Base-by-base conservation (phyloP, 2,329 filamentous ascomycete genomes). In the Byssothecium circinans region DNA sequence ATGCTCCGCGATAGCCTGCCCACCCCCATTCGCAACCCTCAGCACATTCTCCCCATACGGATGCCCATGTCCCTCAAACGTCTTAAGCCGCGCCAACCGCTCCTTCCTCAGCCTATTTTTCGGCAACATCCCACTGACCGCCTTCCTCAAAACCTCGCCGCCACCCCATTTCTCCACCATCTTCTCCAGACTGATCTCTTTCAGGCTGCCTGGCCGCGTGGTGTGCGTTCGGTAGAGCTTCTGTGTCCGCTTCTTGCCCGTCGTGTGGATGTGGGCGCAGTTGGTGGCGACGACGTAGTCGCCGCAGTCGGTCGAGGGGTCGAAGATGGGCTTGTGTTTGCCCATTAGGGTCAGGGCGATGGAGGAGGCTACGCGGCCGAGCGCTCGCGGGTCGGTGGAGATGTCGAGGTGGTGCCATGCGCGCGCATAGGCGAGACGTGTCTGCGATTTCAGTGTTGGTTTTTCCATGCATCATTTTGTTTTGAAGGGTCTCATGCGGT, bases 291-390 rank as follows among this genome's bases (percentile, higher is more conserved):
- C 92, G 11, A 99, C 91, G 74, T 99, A 99, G 83, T 99, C 94
- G 61, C 94, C 94, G 80, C 94, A 97, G 80, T 99, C 94, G 52
- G 91, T 96, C 18, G 91, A 96, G 1, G 94, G 94, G 75, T 97
- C 89, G 77, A 85, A 99, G 73, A 94, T 96, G 18, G 94, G 94
- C 77, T 99, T 99, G 81, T 99, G 88, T 80, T 99, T 99, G 76
- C 94, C 94, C 91, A 97, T 96, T 43, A 96, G 84, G 51, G 89
- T 80, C 44, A 86, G 79, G 53, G 91, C 92, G 72, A 96, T 96
- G 54, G 87, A 85, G 43, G 87, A 90, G 52, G 92, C 92, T 42
- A 96, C 81, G 34, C 92, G 90, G 60, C 92, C 92, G 33, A 96
- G 86, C n/a, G 90, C 85, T 12, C 91, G 90, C 0, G 78, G 68